These are phyloP conservation scores for Saccharomycopsis sp. DNA, from an alignment of 805 yeast species.

Conservation along the genomic window DNA sequence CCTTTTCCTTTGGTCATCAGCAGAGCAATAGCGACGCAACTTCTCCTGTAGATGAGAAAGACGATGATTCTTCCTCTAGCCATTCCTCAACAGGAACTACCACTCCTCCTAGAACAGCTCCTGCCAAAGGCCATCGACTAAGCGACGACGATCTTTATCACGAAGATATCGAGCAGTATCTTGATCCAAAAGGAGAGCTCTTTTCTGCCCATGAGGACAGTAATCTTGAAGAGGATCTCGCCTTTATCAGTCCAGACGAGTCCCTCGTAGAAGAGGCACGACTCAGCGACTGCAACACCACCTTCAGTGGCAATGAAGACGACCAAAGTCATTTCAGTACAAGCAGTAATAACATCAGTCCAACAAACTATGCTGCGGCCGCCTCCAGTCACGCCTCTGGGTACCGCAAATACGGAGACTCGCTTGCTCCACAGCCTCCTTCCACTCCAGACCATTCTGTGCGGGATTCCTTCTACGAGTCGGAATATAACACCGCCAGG, in stretches of 20 bases:
- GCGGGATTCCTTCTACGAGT: not conserved
- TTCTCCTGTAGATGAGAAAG: too few relatives aligned
- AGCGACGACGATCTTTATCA: not conserved
- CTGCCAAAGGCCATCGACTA: too few relatives aligned
- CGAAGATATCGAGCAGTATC: slow-evolving; percentile 1
- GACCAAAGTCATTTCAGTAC: not conserved
- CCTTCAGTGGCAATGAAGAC: not conserved
- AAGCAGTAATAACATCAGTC: not conserved
- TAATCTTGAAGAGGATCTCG: not conserved
- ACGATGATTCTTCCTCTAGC: not conserved
- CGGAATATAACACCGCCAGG: not conserved
- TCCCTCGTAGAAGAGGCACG: not conserved
- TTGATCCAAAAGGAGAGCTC: not conserved
- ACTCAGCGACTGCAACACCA: not conserved
- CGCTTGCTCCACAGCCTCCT: not conserved
- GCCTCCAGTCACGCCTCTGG: not conserved
- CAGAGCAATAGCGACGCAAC: too few relatives aligned
- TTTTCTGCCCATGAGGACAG: not conserved
- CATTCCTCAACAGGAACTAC: not conserved
- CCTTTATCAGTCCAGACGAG: not conserved
- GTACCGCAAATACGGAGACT: not conserved
- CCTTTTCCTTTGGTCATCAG: not conserved
- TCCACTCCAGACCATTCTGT: not conserved
- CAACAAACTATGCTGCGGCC: not conserved
- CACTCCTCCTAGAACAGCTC: not conserved